Base-by-base conservation (phyloP, 2,329 filamentous ascomycete species). In the Aspergillus sp. region DNA sequence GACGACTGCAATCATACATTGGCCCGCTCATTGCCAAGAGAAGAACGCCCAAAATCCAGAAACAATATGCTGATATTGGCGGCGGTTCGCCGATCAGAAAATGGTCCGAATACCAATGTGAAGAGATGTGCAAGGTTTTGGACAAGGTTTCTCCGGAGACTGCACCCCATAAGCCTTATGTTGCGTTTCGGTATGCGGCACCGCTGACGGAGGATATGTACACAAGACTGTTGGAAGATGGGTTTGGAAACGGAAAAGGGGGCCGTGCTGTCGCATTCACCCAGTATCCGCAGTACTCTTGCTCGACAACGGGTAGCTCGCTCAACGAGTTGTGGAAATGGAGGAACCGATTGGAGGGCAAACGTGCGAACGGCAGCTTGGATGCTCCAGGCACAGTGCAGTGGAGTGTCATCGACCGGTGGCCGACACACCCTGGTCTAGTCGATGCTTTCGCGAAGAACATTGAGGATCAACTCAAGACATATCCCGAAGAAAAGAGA, bases 261-360 rank as follows among this genome's bases (percentile, higher is more conserved):
- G 91, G 91, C 3, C 81, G 93, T 46, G 93, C 94, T 2, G 90
- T 98, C 5, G 93, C 93, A 1, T 98, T 98, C 62, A 96, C 91
- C 27, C 93, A 98, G 68, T 98, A 98, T 59, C 93, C 93, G 2
- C 93, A 98, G 66, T 98, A 98, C 69, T 95, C 89, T 13, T 98
- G 94, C 72, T 95, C 90, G 13, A 98, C 93, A 1, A 98, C 93
- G 0, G 93, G 93, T 19, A 95, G 89, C 67, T 95, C 89, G 50
- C 71, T 98, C 45, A 98, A 98, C 60, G 93, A 98, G 71, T 72
- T 98, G 31, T 98, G 93, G 93, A 96, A 94, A 71, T 96, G 90
- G 90, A 80, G 90, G 50, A 86, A 89, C 60, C 77, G 71, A 50
- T 71, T 98, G 42, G 90, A 97, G 67, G 88, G 88, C 33, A 90